Conservation (phyloP, 1,139 yeast genomes). For the Diutina siamensis region DNA sequence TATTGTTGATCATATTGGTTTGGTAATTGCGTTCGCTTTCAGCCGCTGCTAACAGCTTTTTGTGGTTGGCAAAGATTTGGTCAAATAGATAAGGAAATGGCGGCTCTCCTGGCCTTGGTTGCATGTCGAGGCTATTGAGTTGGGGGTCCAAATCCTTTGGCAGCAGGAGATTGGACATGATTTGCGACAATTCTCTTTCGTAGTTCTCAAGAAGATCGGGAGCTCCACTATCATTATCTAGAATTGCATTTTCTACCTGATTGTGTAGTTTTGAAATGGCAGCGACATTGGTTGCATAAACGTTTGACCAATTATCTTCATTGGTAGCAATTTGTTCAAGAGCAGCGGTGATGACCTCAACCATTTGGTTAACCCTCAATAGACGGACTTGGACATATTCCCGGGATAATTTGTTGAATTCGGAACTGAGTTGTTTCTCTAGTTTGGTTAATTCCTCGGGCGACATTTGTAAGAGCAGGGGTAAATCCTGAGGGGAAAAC, state of each 20-base stretch:
- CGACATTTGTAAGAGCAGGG: conserved; percentile 12
- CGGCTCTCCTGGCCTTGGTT: no score
- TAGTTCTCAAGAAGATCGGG: conserved; percentile 15
- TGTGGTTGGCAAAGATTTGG: conserved; percentile 17
- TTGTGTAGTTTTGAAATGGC: conserved; percentile 22
- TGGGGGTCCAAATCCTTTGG: background rate
- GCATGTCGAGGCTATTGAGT: conserved; percentile 9
- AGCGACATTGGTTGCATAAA: conserved; percentile 23
- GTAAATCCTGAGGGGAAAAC: conserved; percentile 9
- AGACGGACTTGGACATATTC: conserved; percentile 22
- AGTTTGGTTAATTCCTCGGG: conserved; percentile 20
- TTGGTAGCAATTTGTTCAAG: conserved; percentile 19
- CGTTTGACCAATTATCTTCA: conserved; percentile 25
- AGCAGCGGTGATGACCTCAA: conserved; percentile 18
- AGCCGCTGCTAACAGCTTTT: conserved; percentile 16
- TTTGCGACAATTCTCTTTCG: conserved; percentile 16
- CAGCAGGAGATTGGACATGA: background rate
- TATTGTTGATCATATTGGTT: conserved; percentile 14
- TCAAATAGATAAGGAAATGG: conserved; percentile 24
- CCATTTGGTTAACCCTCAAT: conserved; percentile 20
- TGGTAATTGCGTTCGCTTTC: conserved; percentile 23
- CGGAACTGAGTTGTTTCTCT: conserved; percentile 21
- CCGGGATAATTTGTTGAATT: conserved; percentile 20
- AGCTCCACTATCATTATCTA: conserved; percentile 11
- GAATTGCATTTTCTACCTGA: conserved; percentile 22